Conservation (phyloP, 192 early-diverging fungal species). For the Backusella macrospora region DNA sequence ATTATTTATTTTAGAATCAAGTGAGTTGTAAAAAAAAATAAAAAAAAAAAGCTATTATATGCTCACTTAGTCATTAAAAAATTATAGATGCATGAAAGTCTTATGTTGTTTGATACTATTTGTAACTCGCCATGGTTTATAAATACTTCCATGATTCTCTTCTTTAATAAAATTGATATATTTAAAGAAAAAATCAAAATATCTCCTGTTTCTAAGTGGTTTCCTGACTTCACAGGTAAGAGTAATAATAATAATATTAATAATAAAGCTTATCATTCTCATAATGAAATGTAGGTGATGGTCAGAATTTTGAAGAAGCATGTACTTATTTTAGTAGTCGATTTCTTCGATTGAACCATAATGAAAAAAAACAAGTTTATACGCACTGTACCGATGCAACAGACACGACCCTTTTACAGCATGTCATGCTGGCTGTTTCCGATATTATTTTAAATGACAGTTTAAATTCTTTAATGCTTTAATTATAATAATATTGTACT, state of each 20-base stretch:
- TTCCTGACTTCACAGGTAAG: conserved; percentile 59
- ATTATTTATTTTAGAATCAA: conserved; percentile 29
- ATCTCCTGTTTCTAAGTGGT: conserved; percentile 49
- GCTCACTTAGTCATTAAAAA: background rate
- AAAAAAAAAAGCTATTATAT: background rate
- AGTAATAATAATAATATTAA: too few species aligned
- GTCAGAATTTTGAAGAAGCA: conserved; percentile 27
- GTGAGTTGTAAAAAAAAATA: background rate
- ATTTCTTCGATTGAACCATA: conserved; percentile 48
- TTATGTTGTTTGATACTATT: conserved; percentile 62
- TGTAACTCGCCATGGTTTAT: conserved; percentile 64
- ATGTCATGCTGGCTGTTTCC: conserved; percentile 51
- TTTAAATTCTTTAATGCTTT: conserved; percentile 36
- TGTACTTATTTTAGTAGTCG: conserved; percentile 46
- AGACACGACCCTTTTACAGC: conserved; percentile 49
- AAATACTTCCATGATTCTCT: conserved; percentile 62
- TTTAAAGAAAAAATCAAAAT: conserved; percentile 53
- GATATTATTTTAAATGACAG: conserved; percentile 52
- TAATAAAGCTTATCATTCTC: background rate
- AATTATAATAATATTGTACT: background rate
- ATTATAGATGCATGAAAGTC: conserved; percentile 55
- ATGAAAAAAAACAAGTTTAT: conserved; percentile 53
- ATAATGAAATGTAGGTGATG: conserved; percentile 29
- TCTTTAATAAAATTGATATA: conserved; percentile 65
- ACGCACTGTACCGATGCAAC: conserved; percentile 58